These are phyloP conservation scores for Globisporangium echinulatum DNA, from an alignment of 352 stramenopile genomes.

Conservation along the genomic window DNA sequence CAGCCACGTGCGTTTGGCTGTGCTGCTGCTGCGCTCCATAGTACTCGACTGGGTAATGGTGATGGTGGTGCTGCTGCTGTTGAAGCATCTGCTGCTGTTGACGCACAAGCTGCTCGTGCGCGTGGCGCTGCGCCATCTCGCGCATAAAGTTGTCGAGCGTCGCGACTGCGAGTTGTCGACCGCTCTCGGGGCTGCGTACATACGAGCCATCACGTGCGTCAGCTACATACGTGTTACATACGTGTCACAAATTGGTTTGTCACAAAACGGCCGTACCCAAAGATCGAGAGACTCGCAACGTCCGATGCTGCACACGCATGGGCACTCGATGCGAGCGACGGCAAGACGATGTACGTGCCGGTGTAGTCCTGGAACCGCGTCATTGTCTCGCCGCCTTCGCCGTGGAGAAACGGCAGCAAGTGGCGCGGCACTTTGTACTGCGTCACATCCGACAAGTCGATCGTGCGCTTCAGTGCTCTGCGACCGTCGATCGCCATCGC, in stretches of 20 bases:
- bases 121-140: slow-evolving; percentile 52
- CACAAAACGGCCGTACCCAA: slow-evolving; percentile 30
- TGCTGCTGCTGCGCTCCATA: slow-evolving; percentile 15
- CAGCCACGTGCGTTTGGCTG: slow-evolving; percentile 3
- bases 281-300: slow-evolving; percentile 61
- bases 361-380: slow-evolving; percentile 74
- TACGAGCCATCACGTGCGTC: background rate
- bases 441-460: slow-evolving; percentile 75
- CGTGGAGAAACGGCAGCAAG: slow-evolving; percentile 63
- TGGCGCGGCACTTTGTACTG: slow-evolving; percentile 64
- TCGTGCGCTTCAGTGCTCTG: slow-evolving; percentile 39
- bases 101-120: slow-evolving; percentile 16
- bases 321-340: slow-evolving; percentile 20
- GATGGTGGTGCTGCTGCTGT: slow-evolving; percentile 20
- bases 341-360: slow-evolving; percentile 68
- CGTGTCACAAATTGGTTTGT: background rate
- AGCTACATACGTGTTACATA: background rate
- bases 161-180: slow-evolving; percentile 46
- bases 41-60: slow-evolving; percentile 11
- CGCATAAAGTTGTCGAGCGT: slow-evolving; percentile 53
- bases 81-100: slow-evolving; percentile 32
- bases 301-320: slow-evolving; percentile 13
- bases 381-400: slow-evolving; percentile 63
- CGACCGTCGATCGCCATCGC: slow-evolving; percentile 49
- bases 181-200: slow-evolving; percentile 26